Evolutionary conservation across 805 yeast species (phyloP).

Genomic region (Saccharomyces mikatae): DNA sequence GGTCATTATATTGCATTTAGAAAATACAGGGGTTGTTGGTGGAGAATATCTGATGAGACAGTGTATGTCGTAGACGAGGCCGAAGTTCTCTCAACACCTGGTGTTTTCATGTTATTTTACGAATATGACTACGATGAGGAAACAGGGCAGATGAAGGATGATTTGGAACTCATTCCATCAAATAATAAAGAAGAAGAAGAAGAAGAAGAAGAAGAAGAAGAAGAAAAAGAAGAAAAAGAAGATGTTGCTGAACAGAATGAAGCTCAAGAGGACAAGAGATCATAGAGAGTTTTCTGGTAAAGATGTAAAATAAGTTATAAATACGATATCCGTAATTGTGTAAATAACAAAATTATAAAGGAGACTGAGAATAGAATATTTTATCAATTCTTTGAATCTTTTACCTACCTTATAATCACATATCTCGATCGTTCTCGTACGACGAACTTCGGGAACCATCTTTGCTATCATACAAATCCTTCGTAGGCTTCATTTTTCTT

Average conservation of each 20-base stretch:
- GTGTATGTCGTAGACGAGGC: slow-evolving; percentile 72
- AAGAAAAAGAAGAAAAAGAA: slow-evolving; percentile 12
- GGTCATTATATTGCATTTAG: slow-evolving; percentile 95
- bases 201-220: slow-evolving; percentile 17
- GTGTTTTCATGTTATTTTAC: slow-evolving; percentile 88
- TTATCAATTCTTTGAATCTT: not conserved
- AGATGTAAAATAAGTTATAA: not conserved
- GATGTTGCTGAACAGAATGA: no score
- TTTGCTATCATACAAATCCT: slow-evolving; percentile 15
- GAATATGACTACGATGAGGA: slow-evolving; percentile 43
- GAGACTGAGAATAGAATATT: not conserved
- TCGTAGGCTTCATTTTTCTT: slow-evolving; percentile 19
- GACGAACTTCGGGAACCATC: not conserved
- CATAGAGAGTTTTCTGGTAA: not conserved
- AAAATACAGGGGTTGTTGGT: slow-evolving; percentile 78
- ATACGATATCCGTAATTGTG: not conserved
- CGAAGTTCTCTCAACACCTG: slow-evolving; percentile 75
- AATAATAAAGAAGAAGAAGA: slow-evolving; percentile 11
- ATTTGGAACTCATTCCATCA: slow-evolving; percentile 12
- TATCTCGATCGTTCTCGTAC: not conserved
- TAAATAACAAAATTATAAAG: not conserved
- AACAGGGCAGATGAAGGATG: slow-evolving; percentile 25
- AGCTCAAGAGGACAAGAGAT: not conserved
- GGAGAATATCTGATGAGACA: slow-evolving; percentile 89
- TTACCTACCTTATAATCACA: not conserved